These are phyloP conservation scores for Leccinum fallax DNA, from an alignment of 1,284 basidiomycete species.

Conservation along the genomic window DNA sequence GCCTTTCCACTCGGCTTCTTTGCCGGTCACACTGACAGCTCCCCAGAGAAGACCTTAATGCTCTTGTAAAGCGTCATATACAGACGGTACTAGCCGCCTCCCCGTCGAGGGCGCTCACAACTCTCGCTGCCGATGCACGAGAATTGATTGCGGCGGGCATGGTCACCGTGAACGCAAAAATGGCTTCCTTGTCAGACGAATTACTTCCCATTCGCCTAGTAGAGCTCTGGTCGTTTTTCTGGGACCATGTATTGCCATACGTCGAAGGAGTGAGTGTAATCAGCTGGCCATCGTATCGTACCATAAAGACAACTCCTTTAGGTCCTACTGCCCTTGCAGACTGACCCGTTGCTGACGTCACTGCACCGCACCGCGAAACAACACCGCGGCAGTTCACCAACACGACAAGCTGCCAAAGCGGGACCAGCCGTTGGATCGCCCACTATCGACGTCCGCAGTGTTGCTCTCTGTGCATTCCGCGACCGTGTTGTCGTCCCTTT, in stretches of 20 bases:
- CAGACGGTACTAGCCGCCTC: constrained; percentile 64
- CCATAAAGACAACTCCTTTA: constrained; percentile 30
- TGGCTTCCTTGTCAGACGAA: constrained; percentile 73
- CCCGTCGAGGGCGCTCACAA: constrained; percentile 62
- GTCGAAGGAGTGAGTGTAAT: constrained; percentile 71
- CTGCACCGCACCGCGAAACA: constrained; percentile 65
- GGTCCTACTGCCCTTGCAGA: constrained; percentile 79
- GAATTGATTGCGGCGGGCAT: constrained; percentile 88
- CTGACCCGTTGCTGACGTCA: constrained; percentile 66
- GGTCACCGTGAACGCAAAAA: constrained; percentile 88
- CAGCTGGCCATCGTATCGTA: neutral
- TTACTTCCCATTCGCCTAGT: constrained; percentile 77
- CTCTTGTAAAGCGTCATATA: constrained; percentile 78
- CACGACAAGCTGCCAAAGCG: constrained; percentile 49
- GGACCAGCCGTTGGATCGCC: constrained; percentile 41
- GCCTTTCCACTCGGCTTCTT: constrained; percentile 26
- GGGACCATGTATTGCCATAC: constrained; percentile 90
- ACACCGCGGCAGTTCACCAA: constrained; percentile 59
- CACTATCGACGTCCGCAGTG: constrained; percentile 77
- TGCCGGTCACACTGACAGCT: constrained; percentile 8
- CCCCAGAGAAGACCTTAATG: constrained; percentile 84
- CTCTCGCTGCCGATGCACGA: constrained; percentile 77
- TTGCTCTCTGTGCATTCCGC: constrained; percentile 80
- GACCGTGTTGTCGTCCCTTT: constrained; percentile 76
- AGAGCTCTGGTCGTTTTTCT: constrained; percentile 94